Conservation (phyloP, 2,329 filamentous ascomycete genomes). For the Claviceps sp. region DNA sequence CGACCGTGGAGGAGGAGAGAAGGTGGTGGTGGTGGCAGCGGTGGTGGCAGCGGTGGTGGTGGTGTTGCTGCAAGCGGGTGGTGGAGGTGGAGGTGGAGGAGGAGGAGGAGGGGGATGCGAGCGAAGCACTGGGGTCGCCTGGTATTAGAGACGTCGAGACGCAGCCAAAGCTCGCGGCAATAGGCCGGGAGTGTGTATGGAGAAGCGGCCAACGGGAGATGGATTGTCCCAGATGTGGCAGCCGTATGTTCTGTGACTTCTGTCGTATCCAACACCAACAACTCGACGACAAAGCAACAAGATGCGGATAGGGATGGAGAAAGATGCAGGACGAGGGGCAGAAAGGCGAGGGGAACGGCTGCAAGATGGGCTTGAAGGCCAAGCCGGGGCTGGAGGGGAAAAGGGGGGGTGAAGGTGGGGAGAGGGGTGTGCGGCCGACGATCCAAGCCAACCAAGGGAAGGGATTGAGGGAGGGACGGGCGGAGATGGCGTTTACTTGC, state of each 20-base stretch:
- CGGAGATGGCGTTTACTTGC: not conserved
- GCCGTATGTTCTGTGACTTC: not conserved
- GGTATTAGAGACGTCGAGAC: constrained; percentile 3
- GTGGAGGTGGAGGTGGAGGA: constrained; percentile 8
- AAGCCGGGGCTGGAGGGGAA: not conserved
- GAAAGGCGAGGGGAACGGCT: constrained; percentile 4
- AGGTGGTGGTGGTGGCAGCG: constrained; percentile 5
- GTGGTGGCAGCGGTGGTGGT: constrained; percentile 1
- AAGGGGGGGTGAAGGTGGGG: not conserved
- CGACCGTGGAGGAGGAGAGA: not conserved
- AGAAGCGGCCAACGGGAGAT: not conserved
- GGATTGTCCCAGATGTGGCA: not conserved
- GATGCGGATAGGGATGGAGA: not conserved
- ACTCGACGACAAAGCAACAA: constrained; percentile 2
- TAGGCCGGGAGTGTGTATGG: constrained; percentile 3
- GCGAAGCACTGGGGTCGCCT: constrained; percentile 6
- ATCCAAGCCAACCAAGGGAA: not conserved
- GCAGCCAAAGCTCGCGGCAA: constrained; percentile 8
- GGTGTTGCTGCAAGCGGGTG: constrained; percentile 10
- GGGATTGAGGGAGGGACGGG: not conserved
- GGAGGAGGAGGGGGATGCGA: constrained; percentile 6
- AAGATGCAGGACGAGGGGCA: constrained; percentile 5
- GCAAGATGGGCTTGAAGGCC: constrained; percentile 3
- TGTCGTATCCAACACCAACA: not conserved
- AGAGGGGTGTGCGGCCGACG: not conserved